A percentile compares a stretch with the other conserved stretches of the same genome.
Conservation (phyloP, 257 asterid genomes). For the Nicotiana undulata region DNA sequence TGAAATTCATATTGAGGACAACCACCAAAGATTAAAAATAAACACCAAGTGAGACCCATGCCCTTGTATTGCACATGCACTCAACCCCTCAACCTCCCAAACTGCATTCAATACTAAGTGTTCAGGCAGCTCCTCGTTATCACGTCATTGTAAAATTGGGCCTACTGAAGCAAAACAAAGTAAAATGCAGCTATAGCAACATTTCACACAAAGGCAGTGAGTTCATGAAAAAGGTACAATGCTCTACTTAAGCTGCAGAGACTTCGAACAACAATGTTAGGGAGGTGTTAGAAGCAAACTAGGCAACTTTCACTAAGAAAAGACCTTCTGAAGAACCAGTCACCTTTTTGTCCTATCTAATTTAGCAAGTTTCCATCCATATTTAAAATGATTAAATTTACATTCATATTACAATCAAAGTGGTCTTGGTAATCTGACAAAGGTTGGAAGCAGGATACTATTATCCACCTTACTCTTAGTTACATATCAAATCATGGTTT, state of each 20-base stretch:
- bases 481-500: neutral
- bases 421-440: neutral
- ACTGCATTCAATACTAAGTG: neutral
- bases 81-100: neutral
- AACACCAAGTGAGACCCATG: neutral
- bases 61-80: neutral
- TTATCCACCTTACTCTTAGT: neutral
- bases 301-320: neutral
- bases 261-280: neutral
- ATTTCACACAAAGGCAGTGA: neutral
- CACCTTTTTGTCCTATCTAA: neutral
- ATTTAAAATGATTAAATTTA: slow-evolving; percentile 1
- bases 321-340: neutral
- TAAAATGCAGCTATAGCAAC: neutral
- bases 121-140: neutral
- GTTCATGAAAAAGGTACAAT: neutral
- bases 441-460: neutral
- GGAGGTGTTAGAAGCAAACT: neutral
- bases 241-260: neutral
- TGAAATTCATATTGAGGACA: neutral
- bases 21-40: neutral
- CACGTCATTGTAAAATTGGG: neutral
- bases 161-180: neutral
- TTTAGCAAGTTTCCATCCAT: neutral
- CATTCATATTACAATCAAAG: neutral